Conservation (phyloP, 768 basidiomycete genomes). For the Amanita subjunquillea region DNA sequence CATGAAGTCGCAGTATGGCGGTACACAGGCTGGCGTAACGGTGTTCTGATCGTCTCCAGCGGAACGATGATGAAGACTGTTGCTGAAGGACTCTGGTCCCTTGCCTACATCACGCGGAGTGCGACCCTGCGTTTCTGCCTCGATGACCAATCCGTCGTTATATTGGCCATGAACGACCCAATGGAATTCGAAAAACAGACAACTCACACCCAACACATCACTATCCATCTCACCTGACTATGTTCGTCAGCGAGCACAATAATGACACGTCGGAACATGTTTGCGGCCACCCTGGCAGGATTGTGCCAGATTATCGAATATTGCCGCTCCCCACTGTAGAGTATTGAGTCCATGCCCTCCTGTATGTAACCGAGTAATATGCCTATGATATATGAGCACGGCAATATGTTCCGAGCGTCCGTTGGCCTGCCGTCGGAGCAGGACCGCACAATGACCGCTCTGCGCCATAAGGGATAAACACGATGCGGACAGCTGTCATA, state of each 20-base stretch:
- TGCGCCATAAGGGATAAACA: background rate
- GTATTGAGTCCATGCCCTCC: background rate
- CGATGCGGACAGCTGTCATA: background rate
- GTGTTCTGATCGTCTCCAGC: constrained; percentile 52
- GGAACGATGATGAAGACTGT: background rate
- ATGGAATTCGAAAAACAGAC: background rate
- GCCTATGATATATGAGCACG: background rate
- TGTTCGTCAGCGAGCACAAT: background rate
- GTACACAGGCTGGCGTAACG: constrained; percentile 78
- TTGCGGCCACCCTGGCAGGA: background rate
- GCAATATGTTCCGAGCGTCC: background rate
- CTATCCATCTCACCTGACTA: background rate
- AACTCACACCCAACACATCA: background rate
- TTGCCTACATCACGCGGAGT: background rate
- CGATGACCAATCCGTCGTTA: background rate
- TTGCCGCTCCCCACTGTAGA: background rate
- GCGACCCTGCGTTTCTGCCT: background rate
- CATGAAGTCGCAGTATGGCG: constrained; percentile 82
- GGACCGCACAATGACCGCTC: background rate
- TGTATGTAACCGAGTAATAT: background rate
- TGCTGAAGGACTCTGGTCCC: background rate
- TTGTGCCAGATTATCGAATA: background rate
- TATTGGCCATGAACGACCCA: background rate
- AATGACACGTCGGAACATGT: background rate
- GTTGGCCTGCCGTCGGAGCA: background rate